Evolutionary conservation across 345 rosid genomes (phyloP).

Genomic region (Eucalyptus decipiens): DNA sequence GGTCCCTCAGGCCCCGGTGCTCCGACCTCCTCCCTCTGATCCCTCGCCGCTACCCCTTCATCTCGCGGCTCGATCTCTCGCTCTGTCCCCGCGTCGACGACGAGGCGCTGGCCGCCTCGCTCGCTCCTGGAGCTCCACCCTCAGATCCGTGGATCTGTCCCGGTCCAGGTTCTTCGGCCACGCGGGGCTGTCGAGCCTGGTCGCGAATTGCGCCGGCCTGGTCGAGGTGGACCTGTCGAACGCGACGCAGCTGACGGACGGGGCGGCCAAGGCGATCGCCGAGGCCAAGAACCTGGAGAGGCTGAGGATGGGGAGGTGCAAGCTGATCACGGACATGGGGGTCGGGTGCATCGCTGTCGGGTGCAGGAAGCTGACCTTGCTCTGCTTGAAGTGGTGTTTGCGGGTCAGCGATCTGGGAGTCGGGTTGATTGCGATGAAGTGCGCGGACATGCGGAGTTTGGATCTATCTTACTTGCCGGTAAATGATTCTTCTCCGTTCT

Average conservation of each 20-base stretch:
- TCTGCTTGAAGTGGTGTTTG: constrained; percentile 64
- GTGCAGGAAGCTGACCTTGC: constrained; percentile 39
- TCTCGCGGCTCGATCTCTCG: constrained; percentile 39
- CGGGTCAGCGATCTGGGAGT: constrained; percentile 60
- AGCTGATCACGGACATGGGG: constrained; percentile 60
- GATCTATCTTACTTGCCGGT: constrained; percentile 69
- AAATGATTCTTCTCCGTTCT: neutral
- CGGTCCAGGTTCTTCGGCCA: constrained; percentile 27
- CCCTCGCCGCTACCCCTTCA: constrained; percentile 36
- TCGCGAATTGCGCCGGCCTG: constrained; percentile 30
- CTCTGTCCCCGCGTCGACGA: constrained; percentile 48
- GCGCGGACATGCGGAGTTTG: constrained; percentile 40
- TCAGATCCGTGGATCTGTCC: constrained; percentile 43
- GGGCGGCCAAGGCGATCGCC: constrained; percentile 36
- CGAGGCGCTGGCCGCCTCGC: constrained; percentile 16
- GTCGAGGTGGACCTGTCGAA: constrained; percentile 48
- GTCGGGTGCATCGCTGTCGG: constrained; percentile 61
- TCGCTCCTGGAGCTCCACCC: constrained; percentile 1
- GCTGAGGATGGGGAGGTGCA: constrained; percentile 60
- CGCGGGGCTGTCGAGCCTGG: constrained; percentile 28
- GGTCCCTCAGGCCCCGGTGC: constrained; percentile 38
- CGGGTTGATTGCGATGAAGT: constrained; percentile 54
- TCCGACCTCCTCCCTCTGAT: constrained; percentile 30
- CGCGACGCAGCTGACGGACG: constrained; percentile 31
- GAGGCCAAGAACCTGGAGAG: constrained; percentile 51